Conservation (phyloP, 177 flowering plant species). For the Vitis hybrid region DNA sequence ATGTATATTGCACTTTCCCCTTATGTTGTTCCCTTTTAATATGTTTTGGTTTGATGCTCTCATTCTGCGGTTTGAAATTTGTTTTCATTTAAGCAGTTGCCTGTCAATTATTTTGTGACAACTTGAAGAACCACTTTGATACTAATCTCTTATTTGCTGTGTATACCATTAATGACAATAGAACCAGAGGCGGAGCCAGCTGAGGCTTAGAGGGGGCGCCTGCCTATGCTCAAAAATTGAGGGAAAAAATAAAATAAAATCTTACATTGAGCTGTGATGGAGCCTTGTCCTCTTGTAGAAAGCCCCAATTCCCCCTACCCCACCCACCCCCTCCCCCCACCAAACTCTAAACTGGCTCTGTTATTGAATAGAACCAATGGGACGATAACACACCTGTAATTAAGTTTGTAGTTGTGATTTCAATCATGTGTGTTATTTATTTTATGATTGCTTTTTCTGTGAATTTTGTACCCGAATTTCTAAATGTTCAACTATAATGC, state of each 20-base stretch:
- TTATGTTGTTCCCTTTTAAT: background rate
- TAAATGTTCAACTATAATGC: constrained; percentile 7
- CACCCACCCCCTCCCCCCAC: background rate
- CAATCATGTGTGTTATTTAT: background rate
- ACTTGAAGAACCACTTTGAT: too few relatives aligned
- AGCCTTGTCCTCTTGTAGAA: too few relatives aligned
- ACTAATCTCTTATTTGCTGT: too few relatives aligned
- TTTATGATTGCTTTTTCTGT: constrained; percentile 1
- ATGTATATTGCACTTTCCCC: background rate
- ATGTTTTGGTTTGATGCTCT: background rate
- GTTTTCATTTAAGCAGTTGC: background rate
- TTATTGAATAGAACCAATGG: background rate
- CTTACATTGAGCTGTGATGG: too few relatives aligned
- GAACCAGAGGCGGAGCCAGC: too few relatives aligned
- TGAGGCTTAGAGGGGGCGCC: too few relatives aligned
- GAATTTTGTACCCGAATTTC: background rate
- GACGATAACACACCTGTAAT: background rate
- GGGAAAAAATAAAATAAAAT: too few relatives aligned
- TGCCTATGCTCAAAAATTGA: too few relatives aligned
- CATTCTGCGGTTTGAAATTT: background rate
- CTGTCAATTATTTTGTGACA: too few relatives aligned
- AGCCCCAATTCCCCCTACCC: background rate
- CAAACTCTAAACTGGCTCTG: background rate
- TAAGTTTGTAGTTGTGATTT: background rate
- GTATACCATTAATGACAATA: too few relatives aligned